Evolutionary conservation across 148 eudicot species (phyloP).

Genomic region (Simmondsia chinensis): DNA sequence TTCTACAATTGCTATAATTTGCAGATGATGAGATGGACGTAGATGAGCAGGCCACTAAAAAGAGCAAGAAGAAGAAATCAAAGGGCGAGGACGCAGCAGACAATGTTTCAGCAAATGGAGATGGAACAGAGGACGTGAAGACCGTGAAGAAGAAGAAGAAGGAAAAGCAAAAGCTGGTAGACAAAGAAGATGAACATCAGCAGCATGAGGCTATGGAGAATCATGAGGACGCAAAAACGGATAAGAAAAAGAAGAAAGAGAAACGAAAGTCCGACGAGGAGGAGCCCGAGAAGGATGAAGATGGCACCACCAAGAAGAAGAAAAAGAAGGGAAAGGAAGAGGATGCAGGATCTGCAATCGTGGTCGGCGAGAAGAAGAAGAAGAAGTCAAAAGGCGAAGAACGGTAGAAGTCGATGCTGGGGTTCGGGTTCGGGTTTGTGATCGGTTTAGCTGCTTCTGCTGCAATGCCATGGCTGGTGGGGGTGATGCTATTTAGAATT

Average conservation of each 20-base stretch:
- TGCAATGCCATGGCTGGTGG: too few relatives aligned
- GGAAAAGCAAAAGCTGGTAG: slow-evolving; percentile 9
- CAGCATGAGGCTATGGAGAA: too few relatives aligned
- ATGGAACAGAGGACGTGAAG: slow-evolving; percentile 16
- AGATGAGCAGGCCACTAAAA: slow-evolving; percentile 37
- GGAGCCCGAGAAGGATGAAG: slow-evolving; percentile 15
- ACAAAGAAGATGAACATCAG: slow-evolving; percentile 7
- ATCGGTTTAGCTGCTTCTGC: too few relatives aligned
- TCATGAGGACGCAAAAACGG: slow-evolving; percentile 29
- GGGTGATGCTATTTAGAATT: too few relatives aligned
- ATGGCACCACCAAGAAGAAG: slow-evolving; percentile 14
- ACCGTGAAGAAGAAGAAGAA: slow-evolving; percentile 25
- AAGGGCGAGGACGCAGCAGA: slow-evolving; percentile 28
- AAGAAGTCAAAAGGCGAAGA: slow-evolving; percentile 42
- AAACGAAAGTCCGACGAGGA: slow-evolving; percentile 49
- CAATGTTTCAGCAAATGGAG: slow-evolving; percentile 28
- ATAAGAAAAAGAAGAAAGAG: slow-evolving; percentile 65
- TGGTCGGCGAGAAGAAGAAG: slow-evolving; percentile 47
- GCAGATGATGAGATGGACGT: slow-evolving; percentile 54
- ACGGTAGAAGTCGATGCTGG: too few relatives aligned
- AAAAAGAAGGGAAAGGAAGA: slow-evolving; percentile 14
- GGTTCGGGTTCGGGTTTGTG: too few relatives aligned
- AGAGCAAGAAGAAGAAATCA: slow-evolving; percentile 74
- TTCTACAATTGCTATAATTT: neutral
- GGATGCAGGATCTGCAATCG: slow-evolving; percentile 27